These are phyloP conservation scores for Populus pruinosa DNA, from an alignment of 345 rosid species.

Conservation along the genomic window DNA sequence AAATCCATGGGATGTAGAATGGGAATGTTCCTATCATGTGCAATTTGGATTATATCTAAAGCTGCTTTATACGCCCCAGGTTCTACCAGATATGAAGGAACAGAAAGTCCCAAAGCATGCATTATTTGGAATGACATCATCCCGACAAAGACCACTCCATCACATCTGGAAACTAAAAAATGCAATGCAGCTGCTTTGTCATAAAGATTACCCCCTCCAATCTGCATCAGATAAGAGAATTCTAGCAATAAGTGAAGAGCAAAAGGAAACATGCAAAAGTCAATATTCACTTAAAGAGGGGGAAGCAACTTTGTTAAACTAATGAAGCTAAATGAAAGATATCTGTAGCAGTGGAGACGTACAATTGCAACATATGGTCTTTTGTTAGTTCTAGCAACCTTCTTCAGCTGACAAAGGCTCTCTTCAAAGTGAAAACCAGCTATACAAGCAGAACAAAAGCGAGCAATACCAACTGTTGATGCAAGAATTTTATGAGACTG, in stretches of 20 bases:
- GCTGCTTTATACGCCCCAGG: constrained; percentile 43
- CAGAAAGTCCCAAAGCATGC: constrained; percentile 43
- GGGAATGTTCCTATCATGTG: constrained; percentile 32
- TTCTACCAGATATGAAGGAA: constrained; percentile 48
- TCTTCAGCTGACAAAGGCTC: constrained; percentile 40
- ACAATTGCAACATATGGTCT: constrained; percentile 61
- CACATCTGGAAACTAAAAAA: constrained; percentile 62
- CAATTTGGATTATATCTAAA: constrained; percentile 40
- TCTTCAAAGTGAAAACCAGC: constrained; percentile 68
- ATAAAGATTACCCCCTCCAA: constrained; percentile 61
- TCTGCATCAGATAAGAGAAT: constrained; percentile 31
- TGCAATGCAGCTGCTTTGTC: constrained; percentile 53
- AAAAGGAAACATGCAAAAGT: neutral
- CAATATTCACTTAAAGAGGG: neutral
- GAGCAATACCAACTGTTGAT: constrained; percentile 58
- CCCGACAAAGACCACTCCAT: constrained; percentile 56
- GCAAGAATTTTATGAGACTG: constrained; percentile 60
- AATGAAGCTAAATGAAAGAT: neutral
- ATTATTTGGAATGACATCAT: constrained; percentile 61
- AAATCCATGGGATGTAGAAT: constrained; percentile 54
- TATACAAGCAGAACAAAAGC: constrained; percentile 45
- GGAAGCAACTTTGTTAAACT: neutral
- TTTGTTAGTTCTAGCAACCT: constrained; percentile 30
- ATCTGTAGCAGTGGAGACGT: constrained; percentile 21
- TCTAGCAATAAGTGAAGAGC: constrained; percentile 18